Conservation (phyloP, 192 early-diverging fungal species). For the Rhizophlyctis rosea region DNA sequence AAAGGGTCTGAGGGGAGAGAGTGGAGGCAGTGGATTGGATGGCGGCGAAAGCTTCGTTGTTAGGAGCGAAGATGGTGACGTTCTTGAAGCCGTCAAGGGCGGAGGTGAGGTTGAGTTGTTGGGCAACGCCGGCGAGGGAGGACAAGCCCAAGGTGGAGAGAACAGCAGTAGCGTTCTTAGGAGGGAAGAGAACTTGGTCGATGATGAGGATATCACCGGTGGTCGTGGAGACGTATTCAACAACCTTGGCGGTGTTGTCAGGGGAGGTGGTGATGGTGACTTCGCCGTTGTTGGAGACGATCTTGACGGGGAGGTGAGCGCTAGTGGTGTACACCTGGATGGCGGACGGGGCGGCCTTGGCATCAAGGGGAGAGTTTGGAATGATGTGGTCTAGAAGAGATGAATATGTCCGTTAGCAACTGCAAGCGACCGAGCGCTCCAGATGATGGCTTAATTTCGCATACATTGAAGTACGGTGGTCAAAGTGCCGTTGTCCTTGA, state of each 20-base stretch:
- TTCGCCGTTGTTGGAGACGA: too few relatives aligned
- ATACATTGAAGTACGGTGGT: too few relatives aligned
- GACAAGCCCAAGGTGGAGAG: conserved; percentile 12
- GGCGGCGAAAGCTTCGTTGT: conserved; percentile 39
- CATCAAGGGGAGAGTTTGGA: too few relatives aligned
- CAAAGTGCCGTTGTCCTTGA: too few relatives aligned
- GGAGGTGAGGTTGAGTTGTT: conserved; percentile 18
- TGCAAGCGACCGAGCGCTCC: too few relatives aligned
- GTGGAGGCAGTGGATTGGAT: conserved; percentile 22
- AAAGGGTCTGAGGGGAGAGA: conserved; percentile 23
- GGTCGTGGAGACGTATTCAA: conserved; percentile 27
- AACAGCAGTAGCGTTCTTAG: conserved; percentile 13
- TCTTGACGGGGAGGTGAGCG: too few relatives aligned
- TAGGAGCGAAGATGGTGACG: conserved; percentile 48
- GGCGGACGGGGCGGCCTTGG: too few relatives aligned
- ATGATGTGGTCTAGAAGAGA: too few relatives aligned
- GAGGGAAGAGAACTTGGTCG: conserved; percentile 42
- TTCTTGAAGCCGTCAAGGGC: conserved; percentile 26
- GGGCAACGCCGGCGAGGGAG: conserved; percentile 21
- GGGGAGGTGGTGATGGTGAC: background rate
- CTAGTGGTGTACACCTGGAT: too few relatives aligned
- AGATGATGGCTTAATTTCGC: too few relatives aligned
- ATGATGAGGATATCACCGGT: conserved; percentile 49
- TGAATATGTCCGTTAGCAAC: too few relatives aligned
- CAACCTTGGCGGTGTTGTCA: conserved; percentile 27